A percentile compares a stretch with the other conserved stretches of the same genome.
Conservation (phyloP, 345 rosid species). For the Corymbia maculata region DNA sequence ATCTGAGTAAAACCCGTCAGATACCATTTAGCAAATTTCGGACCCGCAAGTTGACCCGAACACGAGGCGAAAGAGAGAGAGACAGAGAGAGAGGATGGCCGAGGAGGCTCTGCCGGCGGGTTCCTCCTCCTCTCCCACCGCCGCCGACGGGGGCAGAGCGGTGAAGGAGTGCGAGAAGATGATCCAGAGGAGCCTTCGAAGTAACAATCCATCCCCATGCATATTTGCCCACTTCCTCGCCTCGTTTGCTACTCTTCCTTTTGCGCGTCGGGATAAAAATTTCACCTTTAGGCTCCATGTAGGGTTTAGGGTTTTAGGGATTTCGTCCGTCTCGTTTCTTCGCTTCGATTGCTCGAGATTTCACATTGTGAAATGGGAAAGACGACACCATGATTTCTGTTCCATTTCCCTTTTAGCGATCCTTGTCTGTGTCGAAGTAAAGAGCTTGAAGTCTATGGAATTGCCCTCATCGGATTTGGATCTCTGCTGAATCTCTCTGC, state of each 20-base stretch:
- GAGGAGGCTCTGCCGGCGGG: conserved; percentile 2
- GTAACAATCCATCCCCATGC: conserved; percentile 9
- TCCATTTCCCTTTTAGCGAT: not conserved
- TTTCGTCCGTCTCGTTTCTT: not conserved
- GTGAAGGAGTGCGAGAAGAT: conserved; percentile 29
- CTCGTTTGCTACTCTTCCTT: not conserved
- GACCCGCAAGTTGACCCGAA: not conserved
- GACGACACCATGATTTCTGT: not conserved
- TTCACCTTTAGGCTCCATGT: not conserved
- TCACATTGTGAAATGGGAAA: not conserved
- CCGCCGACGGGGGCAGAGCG: conserved; percentile 5
- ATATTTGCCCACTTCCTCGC: not conserved
- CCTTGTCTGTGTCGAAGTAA: not conserved
- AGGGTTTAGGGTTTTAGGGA: conserved; percentile 12
- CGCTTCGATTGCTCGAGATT: not conserved
- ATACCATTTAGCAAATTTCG: not conserved
- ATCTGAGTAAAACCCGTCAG: not conserved
- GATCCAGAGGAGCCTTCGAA: conserved; percentile 43
- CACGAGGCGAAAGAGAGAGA: not conserved
- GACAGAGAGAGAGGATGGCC: conserved; percentile 9
- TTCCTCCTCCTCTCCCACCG: not conserved
- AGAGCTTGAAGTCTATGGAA: not conserved
- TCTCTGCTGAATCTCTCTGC: not conserved
- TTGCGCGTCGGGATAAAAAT: not conserved
- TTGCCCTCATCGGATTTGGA: not conserved